Evolutionary conservation across 331 rosid genomes (phyloP).

Genomic region (Dryas integrifolia): DNA sequence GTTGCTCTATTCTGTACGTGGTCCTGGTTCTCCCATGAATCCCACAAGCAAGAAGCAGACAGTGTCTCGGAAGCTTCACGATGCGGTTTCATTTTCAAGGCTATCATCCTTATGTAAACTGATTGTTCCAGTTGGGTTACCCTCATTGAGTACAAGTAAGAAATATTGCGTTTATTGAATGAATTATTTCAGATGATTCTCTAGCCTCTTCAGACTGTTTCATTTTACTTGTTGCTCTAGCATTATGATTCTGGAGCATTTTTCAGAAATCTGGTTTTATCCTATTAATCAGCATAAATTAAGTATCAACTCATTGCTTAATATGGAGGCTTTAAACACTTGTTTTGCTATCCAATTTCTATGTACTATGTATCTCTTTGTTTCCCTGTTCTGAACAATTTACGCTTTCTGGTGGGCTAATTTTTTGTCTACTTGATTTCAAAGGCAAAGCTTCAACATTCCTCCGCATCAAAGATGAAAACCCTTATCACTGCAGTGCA

Average conservation of each 20-base stretch:
- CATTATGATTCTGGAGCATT: neutral
- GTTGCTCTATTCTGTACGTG: conserved; percentile 57
- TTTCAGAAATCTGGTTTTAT: neutral
- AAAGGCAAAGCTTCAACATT: conserved; percentile 67
- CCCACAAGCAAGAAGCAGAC: conserved; percentile 52
- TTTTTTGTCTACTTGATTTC: conserved; percentile 20
- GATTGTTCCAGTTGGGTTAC: conserved; percentile 75
- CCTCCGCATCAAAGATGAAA: conserved; percentile 59
- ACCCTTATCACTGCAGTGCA: conserved; percentile 78
- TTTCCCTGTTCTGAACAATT: neutral
- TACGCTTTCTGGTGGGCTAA: conserved; percentile 18
- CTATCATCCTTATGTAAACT: conserved; percentile 69
- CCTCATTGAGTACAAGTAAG: conserved; percentile 65
- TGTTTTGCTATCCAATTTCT: neutral
- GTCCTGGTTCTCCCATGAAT: conserved; percentile 41
- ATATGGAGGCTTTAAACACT: neutral
- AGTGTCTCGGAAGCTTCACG: conserved; percentile 64
- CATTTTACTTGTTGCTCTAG: neutral
- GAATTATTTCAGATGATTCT: neutral
- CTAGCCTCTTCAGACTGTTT: neutral
- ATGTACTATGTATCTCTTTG: neutral
- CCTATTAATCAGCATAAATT: neutral
- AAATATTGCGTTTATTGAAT: neutral
- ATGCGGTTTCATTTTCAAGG: conserved; percentile 76
- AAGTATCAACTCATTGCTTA: neutral